phyloP scores from a whole-genome alignment of 208 protist species.

The Leishmania lainsoni region DNA sequence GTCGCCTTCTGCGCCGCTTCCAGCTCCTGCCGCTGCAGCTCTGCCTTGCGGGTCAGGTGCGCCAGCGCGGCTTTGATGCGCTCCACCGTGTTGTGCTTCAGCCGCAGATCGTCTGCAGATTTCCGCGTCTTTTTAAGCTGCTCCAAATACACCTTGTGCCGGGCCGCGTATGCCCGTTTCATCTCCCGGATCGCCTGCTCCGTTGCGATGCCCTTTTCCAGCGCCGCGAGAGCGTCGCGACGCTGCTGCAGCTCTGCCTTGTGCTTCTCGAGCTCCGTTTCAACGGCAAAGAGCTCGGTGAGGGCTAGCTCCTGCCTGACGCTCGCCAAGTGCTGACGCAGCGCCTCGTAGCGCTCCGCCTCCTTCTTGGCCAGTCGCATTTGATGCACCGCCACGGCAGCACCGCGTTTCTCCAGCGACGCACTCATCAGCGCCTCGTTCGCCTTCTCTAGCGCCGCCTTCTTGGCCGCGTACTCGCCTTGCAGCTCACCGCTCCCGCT shows the following conservation, averaged over 20 bases:
- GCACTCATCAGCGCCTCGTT: conserved; percentile 80
- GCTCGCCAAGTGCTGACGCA: conserved; percentile 45
- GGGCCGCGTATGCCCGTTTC: conserved; percentile 68
- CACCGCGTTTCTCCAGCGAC: conserved; percentile 89
- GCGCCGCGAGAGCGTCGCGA: conserved; percentile 47
- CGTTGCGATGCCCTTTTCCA: conserved; percentile 74
- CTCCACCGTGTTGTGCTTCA: conserved; percentile 64
- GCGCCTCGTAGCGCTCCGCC: conserved; percentile 88
- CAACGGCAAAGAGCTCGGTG: conserved; percentile 91
- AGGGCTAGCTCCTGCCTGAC: conserved; percentile 78
- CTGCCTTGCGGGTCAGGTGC: conserved; percentile 72
- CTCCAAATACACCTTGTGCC: conserved; percentile 82
- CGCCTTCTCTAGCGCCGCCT: conserved; percentile 66
- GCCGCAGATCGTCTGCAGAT: conserved; percentile 61
- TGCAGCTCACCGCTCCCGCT: conserved; percentile 93
- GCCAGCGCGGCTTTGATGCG: conserved; percentile 65
- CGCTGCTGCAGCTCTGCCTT: conserved; percentile 66
- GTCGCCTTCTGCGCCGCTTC: conserved; percentile 51
- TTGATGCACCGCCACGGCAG: conserved; percentile 92
- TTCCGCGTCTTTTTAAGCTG: conserved; percentile 73
- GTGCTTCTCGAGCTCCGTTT: conserved; percentile 72
- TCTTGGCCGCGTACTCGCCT: conserved; percentile 92
- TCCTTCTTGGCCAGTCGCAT: conserved; percentile 96
- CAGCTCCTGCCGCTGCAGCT: conserved; percentile 59
- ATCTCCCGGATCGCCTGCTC: conserved; percentile 80